phyloP scores from a whole-genome alignment of 1,139 yeast species.

The Arxiozyma telluris region DNA sequence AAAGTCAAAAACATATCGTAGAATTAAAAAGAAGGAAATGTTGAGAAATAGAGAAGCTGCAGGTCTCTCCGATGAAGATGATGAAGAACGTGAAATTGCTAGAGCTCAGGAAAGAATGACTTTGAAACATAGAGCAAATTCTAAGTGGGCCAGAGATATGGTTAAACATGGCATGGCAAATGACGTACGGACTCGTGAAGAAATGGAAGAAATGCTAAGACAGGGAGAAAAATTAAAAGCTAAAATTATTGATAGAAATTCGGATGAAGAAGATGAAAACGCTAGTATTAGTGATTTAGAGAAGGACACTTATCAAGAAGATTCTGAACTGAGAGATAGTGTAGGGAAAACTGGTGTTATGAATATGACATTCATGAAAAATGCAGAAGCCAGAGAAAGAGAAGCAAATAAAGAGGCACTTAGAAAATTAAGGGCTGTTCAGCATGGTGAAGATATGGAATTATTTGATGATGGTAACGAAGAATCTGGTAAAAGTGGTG shows the following conservation, averaged over 20 bases:
- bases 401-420: conserved; percentile 47
- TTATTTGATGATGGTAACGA: conserved; percentile 33
- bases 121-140: conserved; percentile 77
- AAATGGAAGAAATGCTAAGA: conserved; percentile 87
- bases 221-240: conserved; percentile 72
- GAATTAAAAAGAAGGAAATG: conserved; percentile 78
- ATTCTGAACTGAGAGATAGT: conserved; percentile 33
- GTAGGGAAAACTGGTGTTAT: conserved; percentile 75
- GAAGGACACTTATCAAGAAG: conserved; percentile 30
- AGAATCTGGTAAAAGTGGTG: conserved; percentile 30
- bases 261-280: conserved; percentile 28
- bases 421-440: conserved; percentile 41
- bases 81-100: conserved; percentile 57
- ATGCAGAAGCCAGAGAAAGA: conserved; percentile 62
- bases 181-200: conserved; percentile 74
- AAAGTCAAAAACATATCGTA: conserved; percentile 82
- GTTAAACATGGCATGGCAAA: conserved; percentile 83
- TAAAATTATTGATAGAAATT: conserved; percentile 63
- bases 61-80: conserved; percentile 47
- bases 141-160: conserved; percentile 88
- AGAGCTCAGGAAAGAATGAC: conserved; percentile 92
- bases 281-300: conserved; percentile 53
- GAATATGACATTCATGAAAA: conserved; percentile 90
- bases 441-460: conserved; percentile 37
- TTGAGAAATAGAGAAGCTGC: conserved; percentile 59